Percentiles rank a stretch among this genome's conserved stretches.
Conservation (phyloP, 2,329 filamentous ascomycete species). For the Xylariaceae sp. region DNA sequence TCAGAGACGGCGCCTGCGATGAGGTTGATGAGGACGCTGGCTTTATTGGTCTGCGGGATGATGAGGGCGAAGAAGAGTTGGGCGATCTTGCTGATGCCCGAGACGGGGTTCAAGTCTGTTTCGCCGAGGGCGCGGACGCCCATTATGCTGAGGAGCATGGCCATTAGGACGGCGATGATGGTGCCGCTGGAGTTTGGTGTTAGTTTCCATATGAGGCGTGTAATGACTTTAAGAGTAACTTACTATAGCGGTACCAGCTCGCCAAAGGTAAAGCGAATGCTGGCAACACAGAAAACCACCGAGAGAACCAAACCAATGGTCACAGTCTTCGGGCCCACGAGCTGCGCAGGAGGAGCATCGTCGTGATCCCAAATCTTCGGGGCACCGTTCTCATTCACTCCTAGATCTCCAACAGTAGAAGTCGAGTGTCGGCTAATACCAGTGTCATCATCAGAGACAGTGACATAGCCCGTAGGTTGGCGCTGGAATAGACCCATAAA, state of each 20-base stretch:
- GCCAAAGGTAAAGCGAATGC: conserved; percentile 80
- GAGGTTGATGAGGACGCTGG: conserved; percentile 90
- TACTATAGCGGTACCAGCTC: conserved; percentile 67
- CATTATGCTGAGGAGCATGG: conserved; percentile 72
- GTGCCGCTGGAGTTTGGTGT: too few species aligned
- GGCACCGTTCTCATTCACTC: conserved; percentile 23
- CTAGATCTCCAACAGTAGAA: conserved; percentile 5
- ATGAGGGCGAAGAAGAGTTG: conserved; percentile 92
- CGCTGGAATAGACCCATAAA: conserved; percentile 23
- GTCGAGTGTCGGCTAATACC: conserved; percentile 13
- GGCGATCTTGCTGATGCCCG: conserved; percentile 92
- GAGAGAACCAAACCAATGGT: conserved; percentile 70
- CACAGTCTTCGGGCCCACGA: conserved; percentile 68
- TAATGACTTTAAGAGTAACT: too few species aligned
- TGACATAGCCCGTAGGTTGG: conserved; percentile 23
- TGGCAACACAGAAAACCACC: conserved; percentile 70
- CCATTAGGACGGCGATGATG: conserved; percentile 74
- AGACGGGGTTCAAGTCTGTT: conserved; percentile 94
- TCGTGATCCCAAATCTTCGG: conserved; percentile 47
- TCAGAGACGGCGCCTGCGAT: conserved; percentile 86
- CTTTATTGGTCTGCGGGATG: conserved; percentile 72
- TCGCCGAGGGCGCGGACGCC: conserved; percentile 65
- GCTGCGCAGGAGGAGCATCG: conserved; percentile 79
- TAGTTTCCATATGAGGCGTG: too few species aligned
- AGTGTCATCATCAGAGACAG: conserved; percentile 24